These are phyloP conservation scores for Butyriboletus loyo DNA, from an alignment of 768 basidiomycete genomes.

Conservation along the genomic window DNA sequence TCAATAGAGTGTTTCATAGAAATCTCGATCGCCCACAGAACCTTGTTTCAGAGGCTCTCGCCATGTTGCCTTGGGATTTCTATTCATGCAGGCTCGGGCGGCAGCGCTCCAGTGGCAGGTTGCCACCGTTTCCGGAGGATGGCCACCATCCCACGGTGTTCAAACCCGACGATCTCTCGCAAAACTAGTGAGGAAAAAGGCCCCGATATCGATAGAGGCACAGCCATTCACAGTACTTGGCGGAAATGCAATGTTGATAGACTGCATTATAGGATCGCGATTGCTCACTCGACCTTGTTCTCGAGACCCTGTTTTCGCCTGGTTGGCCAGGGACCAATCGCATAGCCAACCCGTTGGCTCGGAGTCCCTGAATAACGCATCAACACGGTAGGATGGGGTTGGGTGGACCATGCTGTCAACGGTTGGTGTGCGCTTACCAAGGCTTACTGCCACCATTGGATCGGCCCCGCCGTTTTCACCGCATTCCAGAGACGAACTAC, in stretches of 20 bases:
- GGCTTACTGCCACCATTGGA: constrained; percentile 1
- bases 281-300: background rate
- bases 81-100: background rate
- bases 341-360: background rate
- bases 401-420: background rate
- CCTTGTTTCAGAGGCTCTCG: background rate
- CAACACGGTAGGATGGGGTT: background rate
- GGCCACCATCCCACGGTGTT: background rate
- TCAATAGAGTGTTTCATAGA: background rate
- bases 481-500: constrained; percentile 7
- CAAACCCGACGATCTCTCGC: background rate
- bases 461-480: background rate
- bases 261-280: background rate
- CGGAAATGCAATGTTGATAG: too few species aligned
- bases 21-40: background rate
- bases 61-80: background rate
- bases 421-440: constrained; percentile 14
- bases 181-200: background rate
- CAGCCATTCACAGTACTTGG: background rate
- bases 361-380: background rate
- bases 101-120: background rate
- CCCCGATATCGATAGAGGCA: background rate
- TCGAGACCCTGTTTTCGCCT: background rate
- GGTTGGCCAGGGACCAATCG: background rate
- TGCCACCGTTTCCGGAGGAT: background rate